Evolutionary conservation across 495 filamentous ascomycete genomes (phyloP), one percentile per base, ranked within the genome.

Genomic region (Neurospora tetrasperma): DNA sequence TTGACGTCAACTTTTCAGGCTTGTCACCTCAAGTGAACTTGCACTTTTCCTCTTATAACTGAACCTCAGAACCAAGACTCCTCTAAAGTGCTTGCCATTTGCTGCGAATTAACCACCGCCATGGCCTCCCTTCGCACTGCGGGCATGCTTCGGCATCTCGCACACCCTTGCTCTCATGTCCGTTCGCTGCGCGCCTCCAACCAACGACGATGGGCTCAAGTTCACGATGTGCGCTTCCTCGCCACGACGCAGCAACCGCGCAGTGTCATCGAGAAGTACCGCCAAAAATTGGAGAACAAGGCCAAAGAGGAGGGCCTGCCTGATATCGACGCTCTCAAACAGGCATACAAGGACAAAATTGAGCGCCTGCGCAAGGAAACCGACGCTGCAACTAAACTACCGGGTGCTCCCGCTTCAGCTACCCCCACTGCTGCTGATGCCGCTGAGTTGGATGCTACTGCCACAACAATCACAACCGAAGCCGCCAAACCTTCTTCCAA

Each of bases 191-290:
- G 80, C 70, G 74, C 68, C 23, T 76, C 72, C 48, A 70, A 80
- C 75, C 96, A 98, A 78, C 87, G 92, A 70, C 89, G 96, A 76
- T 94, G 93, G 91, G 96, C 96, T 10, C 93, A 91, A 74, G 94
- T 97, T 11, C 92, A 95, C 81, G 93, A 97, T 82, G 90, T 96
- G 62, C 93, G 94, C 59, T 97, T 96, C 85, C 85, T 97, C 23
- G 91, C 91, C 31, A 85, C 85, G 40, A 84, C 85, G 39, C 79
- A 85, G 81, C 76, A 74, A 16, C 83, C 88, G 38, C 89, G 89
- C 42, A 86, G 83, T 75, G 83, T 97, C 23, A 76, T 90, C 48
- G 94, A 97, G 74, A 97, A 92, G 80, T 98, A 98, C 84, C 88
- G 88, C 75, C 86, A 90, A 74, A 96, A 97, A 85, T 90, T 99